Conservation (phyloP, 257 asterid species). For the Solanum dulcamara region DNA sequence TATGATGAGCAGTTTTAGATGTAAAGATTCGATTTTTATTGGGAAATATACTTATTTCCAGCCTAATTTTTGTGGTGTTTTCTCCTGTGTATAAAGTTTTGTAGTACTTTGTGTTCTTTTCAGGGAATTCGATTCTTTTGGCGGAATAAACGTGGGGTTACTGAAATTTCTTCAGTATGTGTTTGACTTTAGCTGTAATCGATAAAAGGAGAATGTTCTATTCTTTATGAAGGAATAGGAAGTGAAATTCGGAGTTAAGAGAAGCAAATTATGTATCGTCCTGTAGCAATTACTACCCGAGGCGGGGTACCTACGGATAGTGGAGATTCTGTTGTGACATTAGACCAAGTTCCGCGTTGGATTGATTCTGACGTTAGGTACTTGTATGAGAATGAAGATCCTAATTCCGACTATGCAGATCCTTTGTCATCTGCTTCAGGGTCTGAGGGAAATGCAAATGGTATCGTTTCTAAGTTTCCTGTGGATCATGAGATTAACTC, state of each 20-base stretch:
- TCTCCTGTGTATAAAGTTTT: neutral
- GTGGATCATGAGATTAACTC: slow-evolving; percentile 68
- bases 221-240: slow-evolving; percentile 3
- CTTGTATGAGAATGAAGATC: slow-evolving; percentile 60
- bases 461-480: slow-evolving; percentile 63
- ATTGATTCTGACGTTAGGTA: slow-evolving; percentile 61
- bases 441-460: slow-evolving; percentile 56
- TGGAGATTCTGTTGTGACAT: slow-evolving; percentile 63
- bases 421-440: slow-evolving; percentile 63
- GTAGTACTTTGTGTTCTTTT: neutral
- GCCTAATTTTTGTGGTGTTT: neutral
- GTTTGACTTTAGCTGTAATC: neutral
- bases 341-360: slow-evolving; percentile 83
- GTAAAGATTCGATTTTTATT: neutral
- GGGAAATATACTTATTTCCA: neutral
- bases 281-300: slow-evolving; percentile 46
- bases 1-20: neutral
- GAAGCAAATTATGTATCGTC: slow-evolving; percentile 33
- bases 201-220: neutral
- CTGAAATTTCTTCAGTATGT: neutral
- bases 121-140: neutral
- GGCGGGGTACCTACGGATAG: slow-evolving; percentile 70
- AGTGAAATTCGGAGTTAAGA: slow-evolving; percentile 14
- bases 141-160: neutral
- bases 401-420: slow-evolving; percentile 51